Evolutionary conservation across 306 rosid genomes (phyloP), one percentile per base, ranked within the genome.

Genomic region (Carpinus viminea): DNA sequence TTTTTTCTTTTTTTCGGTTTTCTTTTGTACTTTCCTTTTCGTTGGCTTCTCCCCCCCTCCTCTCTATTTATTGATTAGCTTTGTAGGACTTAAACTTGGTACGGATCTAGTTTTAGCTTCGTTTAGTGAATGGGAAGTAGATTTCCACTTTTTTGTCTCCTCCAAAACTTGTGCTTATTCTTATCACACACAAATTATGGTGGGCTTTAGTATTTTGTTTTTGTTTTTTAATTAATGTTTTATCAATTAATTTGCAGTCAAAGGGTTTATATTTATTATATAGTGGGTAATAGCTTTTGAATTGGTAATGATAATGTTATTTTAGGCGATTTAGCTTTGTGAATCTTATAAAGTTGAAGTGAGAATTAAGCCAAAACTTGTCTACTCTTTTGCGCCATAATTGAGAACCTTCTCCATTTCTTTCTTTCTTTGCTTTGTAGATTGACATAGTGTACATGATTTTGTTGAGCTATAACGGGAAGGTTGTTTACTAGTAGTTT

Each of bases 331-430:
- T 47, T 61, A 51, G 74, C 72, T 75, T 20, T 61, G 21, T 15
- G 26, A 20, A 17, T 7, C 47, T 46, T 56, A 13, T 7, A 8
- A 62, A 78, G 79, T 65, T 76, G 34, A 36, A 71, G 53, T 55
- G 26, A 70, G 61, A 78, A 72, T 64, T 74, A 52, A 76, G 73
- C 24, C 10, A 61, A 24, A 68, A 16, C 61, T 60, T 70, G 10
- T 61, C 17, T 41, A 4, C 15, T 47, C 45, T 66, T 47, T 53
- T 65, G 43, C 12, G 21, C 56, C 64, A 45, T 75, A 46, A 68
- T 73, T 75, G 56, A 50, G 51, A 8, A 28, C 48, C 38, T 16
- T 59, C 5, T 36, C 16, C 28, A 21, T 38, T 21, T 12, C 38
- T 52, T 61, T 13, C 24, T 68, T 41, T 47, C 17, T n/a, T 61